These are phyloP conservation scores for Platismatia glauca DNA, from an alignment of 495 filamentous ascomycete species.

Conservation along the genomic window DNA sequence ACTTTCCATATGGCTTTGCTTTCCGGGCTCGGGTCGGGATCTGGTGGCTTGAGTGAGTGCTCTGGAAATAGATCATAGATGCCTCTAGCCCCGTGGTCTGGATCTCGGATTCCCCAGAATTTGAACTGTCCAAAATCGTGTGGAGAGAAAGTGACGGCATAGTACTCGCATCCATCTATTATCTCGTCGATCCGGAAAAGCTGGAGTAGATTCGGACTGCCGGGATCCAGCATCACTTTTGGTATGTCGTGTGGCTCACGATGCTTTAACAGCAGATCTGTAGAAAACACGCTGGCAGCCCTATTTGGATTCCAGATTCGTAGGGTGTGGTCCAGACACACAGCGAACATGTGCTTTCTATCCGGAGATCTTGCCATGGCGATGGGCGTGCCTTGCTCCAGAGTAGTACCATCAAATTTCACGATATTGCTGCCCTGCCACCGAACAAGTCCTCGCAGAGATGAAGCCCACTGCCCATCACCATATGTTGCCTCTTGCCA, in stretches of 20 bases:
- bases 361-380: constrained; percentile 57
- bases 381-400: constrained; percentile 56
- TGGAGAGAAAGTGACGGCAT: constrained; percentile 79
- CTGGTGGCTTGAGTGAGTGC: constrained; percentile 52
- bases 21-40: constrained; percentile 54
- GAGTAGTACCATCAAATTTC: constrained; percentile 52
- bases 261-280: constrained; percentile 55
- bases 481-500: constrained; percentile 77
- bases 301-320: constrained; percentile 75
- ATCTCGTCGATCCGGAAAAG: constrained; percentile 52
- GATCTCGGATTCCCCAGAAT: constrained; percentile 73
- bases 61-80: constrained; percentile 63
- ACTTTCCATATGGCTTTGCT: constrained; percentile 79
- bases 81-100: constrained; percentile 50
- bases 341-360: constrained; percentile 65
- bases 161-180: constrained; percentile 52
- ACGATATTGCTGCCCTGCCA: constrained; percentile 60
- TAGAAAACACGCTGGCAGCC: constrained; percentile 60
- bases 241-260: constrained; percentile 46
- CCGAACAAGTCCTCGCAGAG: constrained; percentile 60
- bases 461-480: constrained; percentile 67
- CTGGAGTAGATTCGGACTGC: constrained; percentile 58
- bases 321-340: constrained; percentile 78
- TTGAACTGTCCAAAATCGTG: constrained; percentile 85
- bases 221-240: constrained; percentile 70